Evolutionary conservation across 129 eudicot species (phyloP).

Genomic region (Erigeron canadensis): DNA sequence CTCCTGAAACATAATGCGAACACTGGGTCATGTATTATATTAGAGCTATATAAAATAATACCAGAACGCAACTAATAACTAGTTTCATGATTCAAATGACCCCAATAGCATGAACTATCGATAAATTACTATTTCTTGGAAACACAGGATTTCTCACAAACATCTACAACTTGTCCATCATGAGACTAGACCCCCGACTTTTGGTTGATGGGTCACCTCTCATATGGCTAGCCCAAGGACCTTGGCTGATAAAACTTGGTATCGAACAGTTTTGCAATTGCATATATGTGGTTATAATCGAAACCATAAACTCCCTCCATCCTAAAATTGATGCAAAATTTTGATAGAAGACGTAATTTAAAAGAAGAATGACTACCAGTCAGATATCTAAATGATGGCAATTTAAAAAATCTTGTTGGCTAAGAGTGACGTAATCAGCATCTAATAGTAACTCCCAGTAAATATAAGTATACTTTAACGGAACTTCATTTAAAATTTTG

Average conservation of each 20-base stretch:
- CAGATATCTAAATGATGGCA: not conserved
- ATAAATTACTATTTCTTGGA: not conserved
- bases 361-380: not conserved
- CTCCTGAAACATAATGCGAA: slow-evolving; percentile 40
- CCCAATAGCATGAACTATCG: not conserved
- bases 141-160: no score
- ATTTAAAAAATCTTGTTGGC: not conserved
- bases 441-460: not conserved
- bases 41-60: not conserved
- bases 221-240: no score
- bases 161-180: no score
- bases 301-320: slow-evolving; percentile 4
- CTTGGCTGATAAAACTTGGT: not conserved
- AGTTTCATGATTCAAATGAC: slow-evolving; percentile 6
- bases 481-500: not conserved
- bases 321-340: slow-evolving; percentile 8
- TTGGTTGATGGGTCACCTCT: no score
- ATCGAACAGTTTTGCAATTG: slow-evolving; percentile 13
- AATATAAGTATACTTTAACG: not conserved
- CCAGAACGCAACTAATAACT: not conserved
- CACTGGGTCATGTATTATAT: slow-evolving; percentile 1
- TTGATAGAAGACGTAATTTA: not conserved
- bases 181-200: no score
- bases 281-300: not conserved
- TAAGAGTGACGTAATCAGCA: not conserved